Evolutionary conservation across 257 asterid species (phyloP).

Genomic region (Primulina huaijiensis): DNA sequence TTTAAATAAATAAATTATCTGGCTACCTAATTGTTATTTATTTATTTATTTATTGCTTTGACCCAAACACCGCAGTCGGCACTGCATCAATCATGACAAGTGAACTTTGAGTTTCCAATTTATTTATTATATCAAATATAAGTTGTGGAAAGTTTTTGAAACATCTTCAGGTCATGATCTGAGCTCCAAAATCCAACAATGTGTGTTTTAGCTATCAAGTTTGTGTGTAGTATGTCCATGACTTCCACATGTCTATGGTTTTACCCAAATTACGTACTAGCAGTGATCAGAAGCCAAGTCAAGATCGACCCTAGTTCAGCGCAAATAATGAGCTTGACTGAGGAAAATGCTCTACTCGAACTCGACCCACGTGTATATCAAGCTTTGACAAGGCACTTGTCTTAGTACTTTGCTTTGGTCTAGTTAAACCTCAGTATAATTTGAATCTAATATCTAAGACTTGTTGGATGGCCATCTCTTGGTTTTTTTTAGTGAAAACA

Average conservation of each 20-base stretch:
- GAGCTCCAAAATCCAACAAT: neutral
- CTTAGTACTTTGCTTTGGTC: neutral
- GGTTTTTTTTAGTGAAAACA: neutral
- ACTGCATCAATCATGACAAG: neutral
- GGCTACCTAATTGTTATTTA: neutral
- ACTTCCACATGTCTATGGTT: neutral
- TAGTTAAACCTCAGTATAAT: conserved; percentile 5
- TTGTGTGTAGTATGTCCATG: neutral
- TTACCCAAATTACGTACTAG: neutral
- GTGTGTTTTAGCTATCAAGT: neutral
- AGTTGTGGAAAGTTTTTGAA: neutral
- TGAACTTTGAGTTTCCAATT: neutral
- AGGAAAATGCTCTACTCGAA: neutral
- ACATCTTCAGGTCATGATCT: no score
- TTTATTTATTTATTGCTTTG: no score
- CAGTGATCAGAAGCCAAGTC: neutral
- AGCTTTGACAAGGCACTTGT: neutral
- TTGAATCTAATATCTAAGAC: neutral
- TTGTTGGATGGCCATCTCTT: neutral
- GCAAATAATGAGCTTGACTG: neutral
- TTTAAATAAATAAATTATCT: no score
- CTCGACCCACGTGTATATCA: no score
- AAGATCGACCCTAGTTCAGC: neutral
- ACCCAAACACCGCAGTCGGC: neutral
- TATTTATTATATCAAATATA: neutral